Evolutionary conservation across 2,329 filamentous ascomycete species (phyloP), one percentile per base, ranked within the genome.

Genomic region (Cordyceps cicadae): DNA sequence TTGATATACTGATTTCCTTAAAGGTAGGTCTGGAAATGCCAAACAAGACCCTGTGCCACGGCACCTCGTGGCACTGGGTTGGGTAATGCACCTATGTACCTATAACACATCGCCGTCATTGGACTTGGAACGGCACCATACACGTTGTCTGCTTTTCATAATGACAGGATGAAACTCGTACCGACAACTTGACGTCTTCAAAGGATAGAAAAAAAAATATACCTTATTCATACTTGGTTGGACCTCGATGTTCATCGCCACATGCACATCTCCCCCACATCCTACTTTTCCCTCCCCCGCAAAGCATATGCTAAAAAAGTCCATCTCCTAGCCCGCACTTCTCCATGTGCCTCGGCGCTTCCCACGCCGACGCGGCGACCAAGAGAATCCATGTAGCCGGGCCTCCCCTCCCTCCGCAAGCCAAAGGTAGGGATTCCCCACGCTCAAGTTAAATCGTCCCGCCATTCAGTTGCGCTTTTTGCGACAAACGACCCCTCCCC

Each of bases 261-360:
- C 17, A 11, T 37, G 4, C 50, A 26, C 34, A 26, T 19, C 37
- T 26, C 5, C 43, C 43, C 54, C 54, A 29, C 45, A 24, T 37
- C 54, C 43, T 56, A 24, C n/a, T 49, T 26, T 48, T 56, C 43
- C 24, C 46, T 34, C 12, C 54, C 54, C 54, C 54, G 45, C 45
- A 37, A 41, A n/a, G 54, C 54, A 50, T 50, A 49, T 57, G 54
- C 45, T 45, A 57, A 57, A 29, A 57, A 57, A 26, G 14, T 21
- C 32, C 45, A 37, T 21, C 8, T 11, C 34, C 3, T 41, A 11
- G 15, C 15, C 11, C 3, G 3, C 39, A 24, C 12, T 49, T 57
- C 11, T 5, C 5, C 39, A 24, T n/a, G 39, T 57, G 54, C 54
- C 54, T 57, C 54, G 54, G 54, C 54, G 54, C n/a, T 12, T 29